These are phyloP conservation scores for Plenodomus lindquistii DNA, from an alignment of 2,329 filamentous ascomycete genomes.

Conservation along the genomic window DNA sequence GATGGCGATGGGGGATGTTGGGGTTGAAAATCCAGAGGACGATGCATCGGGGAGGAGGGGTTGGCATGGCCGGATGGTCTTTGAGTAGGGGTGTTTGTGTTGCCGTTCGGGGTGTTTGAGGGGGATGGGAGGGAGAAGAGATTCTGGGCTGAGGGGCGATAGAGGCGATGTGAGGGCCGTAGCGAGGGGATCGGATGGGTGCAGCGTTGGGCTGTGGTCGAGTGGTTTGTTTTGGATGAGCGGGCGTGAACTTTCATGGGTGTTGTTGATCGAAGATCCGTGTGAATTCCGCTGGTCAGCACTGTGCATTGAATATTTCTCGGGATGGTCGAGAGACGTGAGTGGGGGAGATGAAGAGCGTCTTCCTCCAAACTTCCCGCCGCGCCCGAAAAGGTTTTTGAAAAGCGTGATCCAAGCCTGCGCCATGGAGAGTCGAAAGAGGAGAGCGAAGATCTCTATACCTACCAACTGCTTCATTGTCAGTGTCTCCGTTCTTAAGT, in stretches of 20 bases:
- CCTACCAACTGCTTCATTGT: slow-evolving; percentile 35
- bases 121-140: background rate
- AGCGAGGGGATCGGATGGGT: background rate
- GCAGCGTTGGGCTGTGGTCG: background rate
- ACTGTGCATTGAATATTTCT: background rate
- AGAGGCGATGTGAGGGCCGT: background rate
- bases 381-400: background rate
- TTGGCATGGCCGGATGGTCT: background rate
- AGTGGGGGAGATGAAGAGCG: background rate
- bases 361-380: background rate
- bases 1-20: background rate
- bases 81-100: background rate
- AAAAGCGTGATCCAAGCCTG: slow-evolving; percentile 29
- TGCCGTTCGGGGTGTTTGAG: background rate
- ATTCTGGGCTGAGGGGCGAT: no score
- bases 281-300: background rate
- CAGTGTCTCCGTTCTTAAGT: no score
- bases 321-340: background rate
- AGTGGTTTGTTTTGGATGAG: background rate
- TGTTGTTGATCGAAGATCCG: background rate
- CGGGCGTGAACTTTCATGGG: background rate
- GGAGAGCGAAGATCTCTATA: slow-evolving; percentile 41
- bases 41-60: background rate
- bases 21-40: background rate
- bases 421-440: slow-evolving; percentile 32